Base-by-base conservation (phyloP, 1,284 basidiomycete species). In the Ceratobasidium sp. region DNA sequence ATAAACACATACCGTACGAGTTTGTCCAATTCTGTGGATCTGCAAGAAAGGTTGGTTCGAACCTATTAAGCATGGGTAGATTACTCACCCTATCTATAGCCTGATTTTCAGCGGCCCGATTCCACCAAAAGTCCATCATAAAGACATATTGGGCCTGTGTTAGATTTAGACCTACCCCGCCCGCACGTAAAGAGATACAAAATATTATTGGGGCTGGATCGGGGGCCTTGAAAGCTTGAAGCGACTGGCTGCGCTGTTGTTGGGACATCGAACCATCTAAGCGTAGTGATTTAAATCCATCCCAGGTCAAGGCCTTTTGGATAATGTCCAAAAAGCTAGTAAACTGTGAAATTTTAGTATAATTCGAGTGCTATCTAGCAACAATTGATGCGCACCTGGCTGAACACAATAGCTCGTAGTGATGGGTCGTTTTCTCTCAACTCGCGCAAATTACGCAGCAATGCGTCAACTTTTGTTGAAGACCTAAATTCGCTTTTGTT, bases 121-220 rank as follows among this genome's bases (percentile, higher is more conserved):
- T 97, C 95, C 95, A 97, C 95, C 95, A 97, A 80, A 95, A 97
- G 82, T 97, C 96, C 95, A 97, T 96, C 93, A 97, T 95, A 84
- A 95, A 97, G 2, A 97, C 95, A 84, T 96, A 89, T 82, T 96
- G 93, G 5, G 92, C 92, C 44, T 87, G 90, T 39, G 93, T 94
- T 70, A 95, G 85, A 86, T 97, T 96, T 77, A 96, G 84, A 12
- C 97, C 97, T 5, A 98, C 97, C 13, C 97, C 97, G 26, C 97
- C 97, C 0, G 97, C 97, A 84, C 97, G 96, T 83, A 98, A 86
- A 9, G 77, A 80, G 33, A 99, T 90, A 67, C 98, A 90, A 64
- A 99, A 86, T 13, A 99, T 89, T 82, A 94, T 92, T 0, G 94
- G 91, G 80, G 91, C 91, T 56, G 89, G 86, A 1, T 90, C 91